Base-by-base conservation (phyloP, 495 filamentous ascomycete genomes). In the Trichoderma asperelloides region DNA sequence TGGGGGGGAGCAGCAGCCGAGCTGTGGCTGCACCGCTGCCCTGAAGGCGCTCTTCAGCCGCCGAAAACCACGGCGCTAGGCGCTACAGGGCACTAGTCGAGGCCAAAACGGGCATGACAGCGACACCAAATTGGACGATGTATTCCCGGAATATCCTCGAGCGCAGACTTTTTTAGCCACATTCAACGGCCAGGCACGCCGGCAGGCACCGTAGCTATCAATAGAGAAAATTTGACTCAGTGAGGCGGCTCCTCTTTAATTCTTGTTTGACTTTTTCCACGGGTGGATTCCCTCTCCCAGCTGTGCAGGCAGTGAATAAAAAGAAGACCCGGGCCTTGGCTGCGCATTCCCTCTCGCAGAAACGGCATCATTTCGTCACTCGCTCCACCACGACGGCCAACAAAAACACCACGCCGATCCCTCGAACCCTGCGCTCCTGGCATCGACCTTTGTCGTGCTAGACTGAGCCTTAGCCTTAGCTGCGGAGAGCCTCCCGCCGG, bases 281-380 rank as follows among this genome's bases (percentile, higher is more conserved):
- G 21, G 21, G 47, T 51, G 47, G n/a, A 51, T 51, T 51, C 47
- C 47, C 47, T 8, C n/a, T 23, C 33, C 5, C 33, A 37, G n/a
- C 43, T 47, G 43, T 12, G 13, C 47, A 5, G 47, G 11, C 13
- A n/a, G 15, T 13, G 5, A 0, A 5, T 47, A 47, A n/a, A 18
- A n/a, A 47, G 15, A 47, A 47, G 13, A 37, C 33, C 33, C 33
- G 0, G 33, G 33, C 33, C 25, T 15, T 30, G 25, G 55, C 55
- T 60, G 25, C 55, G 2, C 55, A 60, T 60, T 60, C 55, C 55
- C 28, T 30, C n/a, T 30, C 30, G 23, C 7, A 13, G 8, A 28
- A 60, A 60, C 55, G 25, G 55, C 55, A 60, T 60, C 55, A 21
- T 60, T 60, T 60, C 55, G 55, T 60, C 55, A 60, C 55, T 30